A percentile compares a stretch with the other conserved stretches of the same genome.
These are phyloP conservation scores for Neospermospora avenae DNA, from an alignment of 2,329 filamentous ascomycete species.

Conservation along the genomic window DNA sequence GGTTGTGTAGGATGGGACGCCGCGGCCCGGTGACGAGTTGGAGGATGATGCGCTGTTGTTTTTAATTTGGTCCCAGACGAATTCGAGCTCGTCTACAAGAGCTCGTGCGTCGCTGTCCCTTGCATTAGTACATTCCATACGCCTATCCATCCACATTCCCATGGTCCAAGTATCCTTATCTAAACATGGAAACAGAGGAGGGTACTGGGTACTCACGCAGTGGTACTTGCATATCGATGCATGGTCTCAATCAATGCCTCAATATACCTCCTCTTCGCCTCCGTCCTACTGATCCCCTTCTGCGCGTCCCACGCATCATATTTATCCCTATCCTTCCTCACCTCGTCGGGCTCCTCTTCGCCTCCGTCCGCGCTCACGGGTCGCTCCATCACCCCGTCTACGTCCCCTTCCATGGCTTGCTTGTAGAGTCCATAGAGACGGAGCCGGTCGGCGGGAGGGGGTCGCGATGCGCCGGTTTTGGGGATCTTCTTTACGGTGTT, in stretches of 20 bases:
- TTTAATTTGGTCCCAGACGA: conserved; percentile 98
- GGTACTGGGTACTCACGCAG: conserved; percentile 52
- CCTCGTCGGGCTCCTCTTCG: conserved; percentile 46
- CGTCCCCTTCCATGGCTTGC: conserved; percentile 97
- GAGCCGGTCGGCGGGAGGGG: conserved; percentile 79
- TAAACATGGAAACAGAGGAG: neutral
- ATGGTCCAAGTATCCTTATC: neutral
- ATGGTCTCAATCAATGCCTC: conserved; percentile 93
- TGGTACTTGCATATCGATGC: conserved; percentile 88
- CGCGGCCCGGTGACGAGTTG: conserved; percentile 50
- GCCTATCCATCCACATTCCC: neutral
- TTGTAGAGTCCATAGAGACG: conserved; percentile 98
- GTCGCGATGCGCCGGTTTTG: conserved; percentile 85
- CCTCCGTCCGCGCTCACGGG: conserved; percentile 60
- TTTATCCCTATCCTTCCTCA: conserved; percentile 58
- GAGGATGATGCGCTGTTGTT: conserved; percentile 70
- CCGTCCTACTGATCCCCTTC: conserved; percentile 76
- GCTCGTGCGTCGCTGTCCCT: conserved; percentile 69
- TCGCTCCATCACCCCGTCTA: conserved; percentile 88
- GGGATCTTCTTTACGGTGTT: conserved; percentile 98
- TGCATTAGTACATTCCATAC: conserved; percentile 13
- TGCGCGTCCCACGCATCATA: conserved; percentile 97
- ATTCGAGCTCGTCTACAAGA: conserved; percentile 91
- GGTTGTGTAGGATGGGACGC: conserved; percentile 31
- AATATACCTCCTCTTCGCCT: conserved; percentile 92